Base-by-base conservation (phyloP, 1,139 yeast genomes). In the Magnusiomyces tetraspermus region DNA sequence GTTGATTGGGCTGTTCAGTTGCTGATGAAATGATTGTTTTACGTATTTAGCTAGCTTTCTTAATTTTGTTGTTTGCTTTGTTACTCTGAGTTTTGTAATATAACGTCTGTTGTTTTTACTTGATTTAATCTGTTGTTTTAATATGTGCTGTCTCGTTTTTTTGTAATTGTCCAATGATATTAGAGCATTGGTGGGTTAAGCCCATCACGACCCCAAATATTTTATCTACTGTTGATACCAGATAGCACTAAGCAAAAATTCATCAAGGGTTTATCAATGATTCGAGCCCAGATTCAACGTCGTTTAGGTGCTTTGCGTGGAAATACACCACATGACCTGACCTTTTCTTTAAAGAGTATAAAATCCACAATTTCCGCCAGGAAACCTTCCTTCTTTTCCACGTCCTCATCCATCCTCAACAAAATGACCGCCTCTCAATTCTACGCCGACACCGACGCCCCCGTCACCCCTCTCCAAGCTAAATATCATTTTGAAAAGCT, bases 1-100 rank as follows among this genome's bases (percentile, higher is more conserved):
- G 96, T 90, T 17, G 88, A 83, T 57, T 83, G 95, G 83, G 96
- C 96, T 0, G 97, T 94, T 22, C 83, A 84, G 58, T 82, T 85
- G 75, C 73, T 92, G 59, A 83, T 89, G 83, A 71, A 78, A 30
- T 77, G 60, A 64, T 30, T n/a, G n/a, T n/a, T n/a, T n/a, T n/a
- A n/a, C n/a, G n/a, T n/a, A n/a, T n/a, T n/a, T n/a, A n/a, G n/a
- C n/a, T n/a, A n/a, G n/a, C n/a, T n/a, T n/a, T n/a, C n/a, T 28
- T 11, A 28, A 28, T 28, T 28, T 28, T 28, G n/a, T n/a, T n/a
- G n/a, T n/a, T n/a, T n/a, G n/a, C n/a, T n/a, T n/a, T n/a, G n/a
- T n/a, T n/a, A n/a, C n/a, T n/a, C n/a, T n/a, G n/a, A n/a, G n/a
- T n/a, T n/a, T n/a, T n/a, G n/a, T n/a, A n/a, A n/a, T n/a, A n/a